Conservation (phyloP, 1,139 yeast genomes). For the Saccharomyces hybrid region DNA sequence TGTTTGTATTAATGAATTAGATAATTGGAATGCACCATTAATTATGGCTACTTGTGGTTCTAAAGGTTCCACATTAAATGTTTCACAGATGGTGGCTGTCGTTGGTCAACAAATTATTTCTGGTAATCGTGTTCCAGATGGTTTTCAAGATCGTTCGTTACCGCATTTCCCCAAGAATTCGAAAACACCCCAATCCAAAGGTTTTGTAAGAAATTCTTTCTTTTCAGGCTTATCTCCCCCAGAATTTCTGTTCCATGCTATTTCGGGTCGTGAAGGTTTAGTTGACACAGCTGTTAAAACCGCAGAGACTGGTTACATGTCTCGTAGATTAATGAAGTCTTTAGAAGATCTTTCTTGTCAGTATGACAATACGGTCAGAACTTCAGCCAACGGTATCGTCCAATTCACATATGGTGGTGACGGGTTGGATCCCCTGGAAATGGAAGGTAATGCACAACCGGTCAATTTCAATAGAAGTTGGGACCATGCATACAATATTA, state of each 20-base stretch:
- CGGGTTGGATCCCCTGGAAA: slow-evolving; percentile 94
- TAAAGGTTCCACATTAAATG: slow-evolving; percentile 94
- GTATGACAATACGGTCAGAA: slow-evolving; percentile 91
- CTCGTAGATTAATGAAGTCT: slow-evolving; percentile 97
- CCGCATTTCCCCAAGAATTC: slow-evolving; percentile 97
- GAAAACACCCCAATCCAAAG: slow-evolving; percentile 95
- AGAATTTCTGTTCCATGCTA: slow-evolving; percentile 95
- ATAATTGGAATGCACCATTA: slow-evolving; percentile 86
- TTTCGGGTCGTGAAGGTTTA: slow-evolving; percentile 98
- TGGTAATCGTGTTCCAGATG: slow-evolving; percentile 99
- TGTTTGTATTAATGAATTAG: slow-evolving; percentile 87
- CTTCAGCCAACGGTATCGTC: slow-evolving; percentile 91
- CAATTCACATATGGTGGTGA: slow-evolving; percentile 99
- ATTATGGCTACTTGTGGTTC: slow-evolving; percentile 99
- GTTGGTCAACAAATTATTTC: slow-evolving; percentile 98
- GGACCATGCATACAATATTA: slow-evolving; percentile 80
- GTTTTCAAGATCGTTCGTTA: slow-evolving; percentile 94
- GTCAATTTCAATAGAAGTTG: slow-evolving; percentile 91
- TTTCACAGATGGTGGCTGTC: slow-evolving; percentile 99
- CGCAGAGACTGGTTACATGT: slow-evolving; percentile 99
- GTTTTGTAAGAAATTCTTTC: slow-evolving; percentile 94
- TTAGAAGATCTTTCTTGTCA: slow-evolving; percentile 91
- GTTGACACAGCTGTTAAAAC: slow-evolving; percentile 99
- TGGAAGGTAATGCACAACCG: slow-evolving; percentile 98
- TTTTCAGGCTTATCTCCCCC: slow-evolving; percentile 92